These are phyloP conservation scores for Aphanomyces euteiches DNA, from an alignment of 352 stramenopile genomes.

Conservation along the genomic window DNA sequence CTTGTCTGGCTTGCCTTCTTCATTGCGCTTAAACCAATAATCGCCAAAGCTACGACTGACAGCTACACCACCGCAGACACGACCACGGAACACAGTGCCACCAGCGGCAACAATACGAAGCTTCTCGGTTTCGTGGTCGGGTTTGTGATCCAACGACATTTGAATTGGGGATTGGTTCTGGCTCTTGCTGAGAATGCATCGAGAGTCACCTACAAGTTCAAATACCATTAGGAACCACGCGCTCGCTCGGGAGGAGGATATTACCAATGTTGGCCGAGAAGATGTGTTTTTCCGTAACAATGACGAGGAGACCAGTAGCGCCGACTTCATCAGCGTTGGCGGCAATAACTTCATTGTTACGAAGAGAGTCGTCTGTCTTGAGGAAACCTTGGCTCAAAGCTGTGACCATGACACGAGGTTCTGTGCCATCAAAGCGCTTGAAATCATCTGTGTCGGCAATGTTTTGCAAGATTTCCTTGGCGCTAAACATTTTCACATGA, in stretches of 20 bases:
- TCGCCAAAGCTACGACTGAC: constrained; percentile 87
- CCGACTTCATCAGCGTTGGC: constrained; percentile 72
- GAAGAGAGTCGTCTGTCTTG: constrained; percentile 62
- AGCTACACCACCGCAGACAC: constrained; percentile 81
- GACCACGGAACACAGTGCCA: constrained; percentile 78
- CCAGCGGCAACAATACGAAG: constrained; percentile 79
- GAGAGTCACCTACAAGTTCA: constrained; percentile 54
- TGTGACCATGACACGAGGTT: constrained; percentile 32
- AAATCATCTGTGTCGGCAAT: constrained; percentile 74
- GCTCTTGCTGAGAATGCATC: constrained; percentile 77
- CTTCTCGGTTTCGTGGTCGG: constrained; percentile 81
- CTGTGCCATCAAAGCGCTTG: constrained; percentile 38
- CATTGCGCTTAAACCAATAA: constrained; percentile 86
- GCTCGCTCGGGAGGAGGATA: neutral
- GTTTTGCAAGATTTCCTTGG: constrained; percentile 57
- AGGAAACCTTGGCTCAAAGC: constrained; percentile 76
- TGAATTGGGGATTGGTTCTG: constrained; percentile 69
- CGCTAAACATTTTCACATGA: constrained; percentile 41
- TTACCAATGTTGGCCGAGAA: constrained; percentile 70
- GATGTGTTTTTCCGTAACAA: constrained; percentile 78
- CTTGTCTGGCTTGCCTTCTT: constrained; percentile 59
- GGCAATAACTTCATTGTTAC: constrained; percentile 60
- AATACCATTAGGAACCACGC: constrained; percentile 1
- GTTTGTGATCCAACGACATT: constrained; percentile 83
- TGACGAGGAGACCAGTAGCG: constrained; percentile 73